A percentile compares a stretch with the other conserved stretches of the same genome.
Conservation (phyloP, 2,329 filamentous ascomycete species). For the Fusarium pininemorale region DNA sequence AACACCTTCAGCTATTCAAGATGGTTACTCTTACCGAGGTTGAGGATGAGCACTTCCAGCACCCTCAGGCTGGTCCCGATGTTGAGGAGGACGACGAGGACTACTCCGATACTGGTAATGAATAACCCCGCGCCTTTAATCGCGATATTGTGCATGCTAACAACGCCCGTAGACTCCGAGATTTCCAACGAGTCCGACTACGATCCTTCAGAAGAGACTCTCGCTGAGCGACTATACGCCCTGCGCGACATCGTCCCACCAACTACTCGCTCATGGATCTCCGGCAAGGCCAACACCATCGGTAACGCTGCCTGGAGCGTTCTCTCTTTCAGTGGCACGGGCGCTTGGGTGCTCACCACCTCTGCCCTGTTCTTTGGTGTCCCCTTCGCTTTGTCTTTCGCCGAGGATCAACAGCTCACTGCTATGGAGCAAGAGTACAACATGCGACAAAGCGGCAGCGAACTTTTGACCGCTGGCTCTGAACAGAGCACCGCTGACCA, state of each 20-base stretch:
- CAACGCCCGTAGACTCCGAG: constrained; percentile 73
- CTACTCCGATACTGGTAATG: constrained; percentile 90
- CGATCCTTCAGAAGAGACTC: constrained; percentile 65
- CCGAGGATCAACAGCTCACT: constrained; percentile 94
- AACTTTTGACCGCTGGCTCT: constrained; percentile 65
- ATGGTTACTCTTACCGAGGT: constrained; percentile 99
- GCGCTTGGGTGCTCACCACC: constrained; percentile 90
- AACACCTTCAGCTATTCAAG: constrained; percentile 49
- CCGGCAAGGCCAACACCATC: constrained; percentile 68
- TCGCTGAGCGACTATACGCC: constrained; percentile 76
- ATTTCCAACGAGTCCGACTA: constrained; percentile 84
- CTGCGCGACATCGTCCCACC: constrained; percentile 81
- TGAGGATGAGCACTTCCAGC: constrained; percentile 92
- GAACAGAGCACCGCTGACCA: constrained; percentile 58
- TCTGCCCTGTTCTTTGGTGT: constrained; percentile 90
- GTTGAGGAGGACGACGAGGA: constrained; percentile 94
- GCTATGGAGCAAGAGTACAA: constrained; percentile 98
- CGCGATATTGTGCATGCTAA: constrained; percentile 4
- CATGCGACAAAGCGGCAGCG: constrained; percentile 91
- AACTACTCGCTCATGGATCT: constrained; percentile 73
- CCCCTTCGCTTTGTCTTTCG: constrained; percentile 90
- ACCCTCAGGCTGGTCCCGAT: constrained; percentile 73
- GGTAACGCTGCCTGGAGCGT: constrained; percentile 59
- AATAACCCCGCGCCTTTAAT: constrained; percentile 1
- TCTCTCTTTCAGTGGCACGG: constrained; percentile 80